Percentiles rank a stretch among this genome's conserved stretches.
Conservation (phyloP, 2,329 filamentous ascomycete species). For the Fusarium falciforme region DNA sequence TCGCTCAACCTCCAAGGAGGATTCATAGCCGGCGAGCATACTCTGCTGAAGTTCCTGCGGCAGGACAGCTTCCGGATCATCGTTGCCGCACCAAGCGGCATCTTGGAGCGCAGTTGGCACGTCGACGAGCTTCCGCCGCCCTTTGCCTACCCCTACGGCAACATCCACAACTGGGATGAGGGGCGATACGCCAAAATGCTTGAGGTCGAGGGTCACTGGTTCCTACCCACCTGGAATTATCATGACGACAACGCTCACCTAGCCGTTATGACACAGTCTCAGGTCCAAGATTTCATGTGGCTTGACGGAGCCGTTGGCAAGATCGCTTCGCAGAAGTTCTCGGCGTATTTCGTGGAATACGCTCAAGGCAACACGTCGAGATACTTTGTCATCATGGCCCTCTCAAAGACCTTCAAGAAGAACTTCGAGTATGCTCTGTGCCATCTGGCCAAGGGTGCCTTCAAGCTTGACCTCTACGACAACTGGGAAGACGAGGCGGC, state of each 20-base stretch:
- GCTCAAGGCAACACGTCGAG: background rate
- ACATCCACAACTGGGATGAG: background rate
- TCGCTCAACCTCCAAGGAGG: background rate
- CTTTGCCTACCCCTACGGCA: slow-evolving; percentile 1
- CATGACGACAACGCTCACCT: background rate
- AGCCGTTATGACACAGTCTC: background rate
- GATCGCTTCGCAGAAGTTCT: background rate
- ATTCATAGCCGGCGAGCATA: background rate
- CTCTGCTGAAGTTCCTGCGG: background rate
- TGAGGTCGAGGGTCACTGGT: background rate
- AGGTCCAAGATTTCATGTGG: background rate
- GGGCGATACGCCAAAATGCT: background rate
- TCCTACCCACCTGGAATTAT: background rate
- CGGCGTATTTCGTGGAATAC: background rate
- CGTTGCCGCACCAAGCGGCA: background rate
- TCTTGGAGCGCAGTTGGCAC: background rate
- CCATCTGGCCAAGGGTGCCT: background rate
- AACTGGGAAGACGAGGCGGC: background rate
- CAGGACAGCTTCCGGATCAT: background rate
- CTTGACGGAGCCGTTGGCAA: background rate
- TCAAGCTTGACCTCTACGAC: background rate
- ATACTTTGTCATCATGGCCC: background rate
- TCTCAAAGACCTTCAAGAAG: background rate
- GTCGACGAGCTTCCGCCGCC: background rate
- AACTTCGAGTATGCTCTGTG: background rate